Base-by-base conservation (phyloP, 2,329 filamentous ascomycete genomes). In the Paracamarosporium sp. region DNA sequence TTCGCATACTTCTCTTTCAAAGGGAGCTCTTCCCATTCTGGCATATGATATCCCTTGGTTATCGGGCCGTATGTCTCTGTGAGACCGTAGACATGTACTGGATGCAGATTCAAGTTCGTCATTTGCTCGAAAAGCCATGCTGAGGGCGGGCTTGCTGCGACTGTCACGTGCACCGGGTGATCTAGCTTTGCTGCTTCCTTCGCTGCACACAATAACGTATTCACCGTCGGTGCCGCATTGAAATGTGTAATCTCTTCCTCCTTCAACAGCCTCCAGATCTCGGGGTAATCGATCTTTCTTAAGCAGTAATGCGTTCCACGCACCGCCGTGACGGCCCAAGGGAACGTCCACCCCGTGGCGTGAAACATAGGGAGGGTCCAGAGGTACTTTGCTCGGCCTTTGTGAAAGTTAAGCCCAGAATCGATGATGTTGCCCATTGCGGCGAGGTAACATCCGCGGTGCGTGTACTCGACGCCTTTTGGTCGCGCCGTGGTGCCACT, bases 261-360 rank as follows among this genome's bases (percentile, higher is more conserved):
- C 70, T 93, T 96, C 31, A 99, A 80, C 4, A 99, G 80, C 47
- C 86, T 85, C 95, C 95, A 99, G 59, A 99, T 96, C 57, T 94
- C 83, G 0, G 91, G 87, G 73, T 99, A 99, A 78, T 98, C 93
- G 63, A 99, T 92, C 81, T 97, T 98, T 59, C 95, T 86, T 17
- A 99, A 82, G 69, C 93, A 97, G 74, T 97, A 93, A 76, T 98
- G 93, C 3, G 94, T 96, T n/a, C 94, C 95, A 60, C 95, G 85
- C 4, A 95, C 93, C 1, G 93, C 92, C 11, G 92, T 96, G n/a
- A 97, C 85, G 1, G 93, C 86, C 95, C 93, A 97, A 0, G 92
- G 92, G 68, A 94, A 96, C 1, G 91, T 93, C 92, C 91, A 95
- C 5, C 82, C 82, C 75, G 83, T 85, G 7, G 86, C 81, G 65